Evolutionary conservation across 2,329 filamentous ascomycete species (phyloP).

Genomic region (Emmonsiellopsis sp.): DNA sequence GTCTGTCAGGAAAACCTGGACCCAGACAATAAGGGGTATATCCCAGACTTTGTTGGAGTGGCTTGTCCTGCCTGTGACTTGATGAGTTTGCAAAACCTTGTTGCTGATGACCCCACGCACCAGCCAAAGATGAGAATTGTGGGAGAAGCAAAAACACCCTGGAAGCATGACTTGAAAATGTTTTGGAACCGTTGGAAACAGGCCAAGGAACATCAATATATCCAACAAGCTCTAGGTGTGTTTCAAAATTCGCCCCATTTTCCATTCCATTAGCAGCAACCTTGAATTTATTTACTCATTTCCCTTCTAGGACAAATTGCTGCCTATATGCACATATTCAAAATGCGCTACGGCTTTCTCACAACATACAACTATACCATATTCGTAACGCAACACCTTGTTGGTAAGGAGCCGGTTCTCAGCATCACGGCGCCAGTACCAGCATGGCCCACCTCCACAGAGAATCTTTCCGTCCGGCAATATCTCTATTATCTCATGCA

Average conservation of each 20-base stretch:
- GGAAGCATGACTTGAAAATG: conserved; percentile 3
- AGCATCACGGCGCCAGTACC: conserved; percentile 2
- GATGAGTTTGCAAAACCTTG: neutral
- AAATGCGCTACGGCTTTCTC: conserved; percentile 8
- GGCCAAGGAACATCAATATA: neutral
- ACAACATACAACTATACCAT: conserved; percentile 9
- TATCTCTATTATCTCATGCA: conserved; percentile 6
- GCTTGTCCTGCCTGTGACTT: neutral
- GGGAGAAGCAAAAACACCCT: conserved; percentile 10
- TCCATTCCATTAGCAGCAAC: neutral
- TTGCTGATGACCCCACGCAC: neutral
- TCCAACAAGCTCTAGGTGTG: conserved; percentile 3
- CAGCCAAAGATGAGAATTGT: conserved; percentile 4
- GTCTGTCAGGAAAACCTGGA: neutral
- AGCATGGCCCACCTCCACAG: neutral
- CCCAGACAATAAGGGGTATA: neutral
- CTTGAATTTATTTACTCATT: neutral
- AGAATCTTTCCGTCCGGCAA: conserved; percentile 5
- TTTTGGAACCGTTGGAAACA: neutral
- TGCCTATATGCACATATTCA: conserved; percentile 6
- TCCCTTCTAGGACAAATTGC: conserved; percentile 8
- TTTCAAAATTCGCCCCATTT: neutral
- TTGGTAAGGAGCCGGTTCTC: neutral
- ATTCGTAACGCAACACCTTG: conserved; percentile 4
- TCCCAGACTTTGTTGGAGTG: neutral